Evolutionary conservation across 2,329 filamentous ascomycete genomes (phyloP).

Genomic region (Hymenoscyphus repandus): DNA sequence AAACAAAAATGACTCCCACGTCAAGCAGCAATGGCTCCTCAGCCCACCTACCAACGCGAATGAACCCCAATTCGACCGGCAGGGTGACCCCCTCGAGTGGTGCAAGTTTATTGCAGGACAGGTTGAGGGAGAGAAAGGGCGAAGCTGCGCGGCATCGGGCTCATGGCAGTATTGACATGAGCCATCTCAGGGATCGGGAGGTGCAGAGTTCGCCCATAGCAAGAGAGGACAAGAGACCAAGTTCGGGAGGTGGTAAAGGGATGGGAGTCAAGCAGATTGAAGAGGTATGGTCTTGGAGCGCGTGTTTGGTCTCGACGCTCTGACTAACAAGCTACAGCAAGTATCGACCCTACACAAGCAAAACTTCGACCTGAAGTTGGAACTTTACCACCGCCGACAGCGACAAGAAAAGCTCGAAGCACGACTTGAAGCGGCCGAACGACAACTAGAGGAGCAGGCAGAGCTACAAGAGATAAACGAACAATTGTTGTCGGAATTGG

Average conservation of each 20-base stretch:
- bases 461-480: conserved; percentile 55
- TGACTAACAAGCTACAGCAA: conserved; percentile 38
- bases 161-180: conserved; percentile 22
- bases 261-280: conserved; percentile 66
- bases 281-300: conserved; percentile 40
- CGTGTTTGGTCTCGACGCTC: background rate
- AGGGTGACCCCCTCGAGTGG: conserved; percentile 13
- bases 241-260: conserved; percentile 37
- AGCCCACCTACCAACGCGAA: conserved; percentile 10
- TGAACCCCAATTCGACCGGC: conserved; percentile 1
- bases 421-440: conserved; percentile 48
- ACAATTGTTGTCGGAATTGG: conserved; percentile 52
- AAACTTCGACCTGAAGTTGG: conserved; percentile 72
- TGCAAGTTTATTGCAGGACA: conserved; percentile 29
- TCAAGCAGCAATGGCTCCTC: conserved; percentile 17
- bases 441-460: conserved; percentile 34
- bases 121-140: conserved; percentile 31
- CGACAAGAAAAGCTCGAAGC: conserved; percentile 55
- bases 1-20: conserved; percentile 24
- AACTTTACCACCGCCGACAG: conserved; percentile 65
- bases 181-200: conserved; percentile 12
- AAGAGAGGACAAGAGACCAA: conserved; percentile 27
- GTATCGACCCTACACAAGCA: conserved; percentile 67
- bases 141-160: conserved; percentile 23
- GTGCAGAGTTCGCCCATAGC: conserved; percentile 29